Base-by-base conservation (phyloP, 345 rosid genomes). In the Trapa incisa region DNA sequence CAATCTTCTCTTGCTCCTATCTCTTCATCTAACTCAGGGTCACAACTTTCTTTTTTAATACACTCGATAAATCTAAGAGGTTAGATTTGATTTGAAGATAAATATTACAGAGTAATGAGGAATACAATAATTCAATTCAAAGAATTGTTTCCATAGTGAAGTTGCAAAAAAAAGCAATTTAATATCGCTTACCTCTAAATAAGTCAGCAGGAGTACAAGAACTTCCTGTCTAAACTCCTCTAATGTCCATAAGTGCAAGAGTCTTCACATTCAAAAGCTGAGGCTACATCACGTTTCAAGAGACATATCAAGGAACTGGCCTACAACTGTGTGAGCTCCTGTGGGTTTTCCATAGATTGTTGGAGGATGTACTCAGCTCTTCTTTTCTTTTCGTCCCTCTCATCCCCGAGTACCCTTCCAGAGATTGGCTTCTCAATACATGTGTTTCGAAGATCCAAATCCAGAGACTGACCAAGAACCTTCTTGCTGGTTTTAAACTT, bases 341-440 rank as follows among this genome's bases (percentile, higher is more conserved):
- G 85, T 11, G 96, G 95, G 43, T 86, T 91, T 76, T 94, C 99
- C 73, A 84, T 84, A 22, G 96, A 85, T 56, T 94, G 96, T 70
- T 81, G 83, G 67, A 91, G 86, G 70, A 94, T 89, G 65, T 82
- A 86, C 81, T 89, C 97, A 17, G 96, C 99, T 75, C 99, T 91
- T 75, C 97, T 83, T 82, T 89, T 94, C 79, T 83, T 89, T 64
- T 91, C 99, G 72, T 91, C 99, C 78, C 92, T 86, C 78, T 94
- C 99, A 13, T 89, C 99, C 48, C 80, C 95, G 41, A 84, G 84
- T 65, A 75, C 82, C 70, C 82, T 68, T 43, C 61, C 78, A 15
- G 81, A 71, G 13, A 78, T 60, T 2, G 74, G 42, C 68, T 82
- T 82, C 70, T 78, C 76, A 43, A 74, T 83, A 72, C 77, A 79